Evolutionary conservation across 257 asterid species (phyloP), one percentile per base, ranked within the genome.

Genomic region (Fraxinus pennsylvanica): DNA sequence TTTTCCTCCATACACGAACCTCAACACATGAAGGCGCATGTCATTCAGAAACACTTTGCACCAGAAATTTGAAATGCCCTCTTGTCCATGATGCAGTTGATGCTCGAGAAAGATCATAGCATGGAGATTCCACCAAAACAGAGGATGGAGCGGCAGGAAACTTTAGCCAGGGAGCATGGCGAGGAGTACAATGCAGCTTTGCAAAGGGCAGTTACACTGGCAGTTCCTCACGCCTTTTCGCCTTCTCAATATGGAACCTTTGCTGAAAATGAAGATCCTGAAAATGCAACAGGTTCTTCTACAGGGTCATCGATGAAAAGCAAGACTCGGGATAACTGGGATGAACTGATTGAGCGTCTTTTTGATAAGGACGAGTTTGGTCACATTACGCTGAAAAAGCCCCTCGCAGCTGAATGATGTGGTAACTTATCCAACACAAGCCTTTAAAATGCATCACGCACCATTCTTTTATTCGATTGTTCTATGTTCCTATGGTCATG

Each of bases 141-240:
- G 73, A 90, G 88, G 85, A 92, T 92, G 98, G 92, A 93, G 85
- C 78, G 97, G n/a, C 97, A 93, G 45, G 82, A 89, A 79, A 87
- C 97, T 0, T 66, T 94, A 39, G 84, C 81, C 69, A 90, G 84
- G 83, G 98, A 88, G 32, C 98, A 90, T 82, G 81, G 77, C 4
- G 84, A 88, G 66, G 96, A 94, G 88, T 78, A 90, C 86, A 81
- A 84, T 78, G 95, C 98, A 41, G 98, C 96, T 73, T 78, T 94
- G 52, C 85, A 82, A 19, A 86, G 98, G 84, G 98, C 96, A 43
- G 94, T 94, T 52, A 59, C 91, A 4, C 77, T 94, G 80, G 88
- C 85, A 29, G 92, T 94, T 54, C 98, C 97, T 3, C 90, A 89
- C 77, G 98, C 98, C 13, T 87, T 83, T 82, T 81, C 90, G 25